Conservation (phyloP, 139 green algal species). For the Volvox africanus region DNA sequence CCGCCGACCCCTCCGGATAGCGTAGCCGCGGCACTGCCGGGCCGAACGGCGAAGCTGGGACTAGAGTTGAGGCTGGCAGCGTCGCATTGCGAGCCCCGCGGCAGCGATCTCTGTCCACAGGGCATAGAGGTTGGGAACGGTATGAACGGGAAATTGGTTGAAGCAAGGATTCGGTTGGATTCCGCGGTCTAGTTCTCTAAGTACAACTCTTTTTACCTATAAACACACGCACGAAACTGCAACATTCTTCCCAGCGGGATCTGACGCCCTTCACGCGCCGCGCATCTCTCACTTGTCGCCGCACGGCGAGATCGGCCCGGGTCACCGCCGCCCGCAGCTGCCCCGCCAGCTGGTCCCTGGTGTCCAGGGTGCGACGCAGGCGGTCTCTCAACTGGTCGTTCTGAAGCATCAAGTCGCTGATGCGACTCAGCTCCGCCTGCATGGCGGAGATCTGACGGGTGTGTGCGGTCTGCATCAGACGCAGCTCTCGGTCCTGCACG, state of each 20-base stretch:
- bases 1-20: neutral
- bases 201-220: too few relatives aligned
- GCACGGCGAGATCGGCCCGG: neutral
- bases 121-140: neutral
- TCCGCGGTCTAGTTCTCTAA: too few relatives aligned
- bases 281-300: slow-evolving; percentile 10
- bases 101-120: neutral
- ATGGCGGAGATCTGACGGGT: slow-evolving; percentile 43
- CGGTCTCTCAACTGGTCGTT: slow-evolving; percentile 27
- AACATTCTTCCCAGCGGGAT: too few relatives aligned
- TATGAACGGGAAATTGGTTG: neutral
- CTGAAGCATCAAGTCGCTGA: slow-evolving; percentile 41
- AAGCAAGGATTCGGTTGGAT: too few relatives aligned
- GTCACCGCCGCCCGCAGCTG: neutral
- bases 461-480: slow-evolving; percentile 55
- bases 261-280: too few relatives aligned
- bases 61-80: neutral
- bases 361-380: neutral
- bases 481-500: slow-evolving; percentile 55
- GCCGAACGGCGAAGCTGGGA: neutral
- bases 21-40: neutral
- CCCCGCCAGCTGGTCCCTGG: neutral
- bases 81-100: neutral
- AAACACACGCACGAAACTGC: too few relatives aligned
- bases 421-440: slow-evolving; percentile 25